A percentile compares a stretch with the other conserved stretches of the same genome.
Conservation (phyloP, 805 yeast species). For the Groenewaldozyma tartarivorans region DNA sequence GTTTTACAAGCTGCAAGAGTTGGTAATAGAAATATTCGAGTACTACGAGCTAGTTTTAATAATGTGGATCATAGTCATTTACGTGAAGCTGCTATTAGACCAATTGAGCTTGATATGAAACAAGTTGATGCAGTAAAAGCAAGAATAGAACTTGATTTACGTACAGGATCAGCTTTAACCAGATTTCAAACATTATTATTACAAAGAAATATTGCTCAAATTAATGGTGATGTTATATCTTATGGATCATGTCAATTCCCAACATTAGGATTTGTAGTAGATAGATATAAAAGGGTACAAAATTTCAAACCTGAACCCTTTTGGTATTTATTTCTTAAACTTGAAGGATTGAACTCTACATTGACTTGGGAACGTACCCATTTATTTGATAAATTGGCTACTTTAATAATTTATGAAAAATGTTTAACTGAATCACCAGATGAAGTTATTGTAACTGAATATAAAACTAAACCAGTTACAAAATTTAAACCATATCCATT, state of each 20-base stretch:
- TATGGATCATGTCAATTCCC: slow-evolving; percentile 97
- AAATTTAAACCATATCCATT: slow-evolving; percentile 82
- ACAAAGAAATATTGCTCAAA: slow-evolving; percentile 25
- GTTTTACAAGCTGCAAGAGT: slow-evolving; percentile 59
- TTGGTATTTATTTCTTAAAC: slow-evolving; percentile 59
- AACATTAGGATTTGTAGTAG: slow-evolving; percentile 92
- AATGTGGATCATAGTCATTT: slow-evolving; percentile 75
- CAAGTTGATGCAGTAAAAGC: slow-evolving; percentile 80
- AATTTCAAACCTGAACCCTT: slow-evolving; percentile 67
- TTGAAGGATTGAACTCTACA: slow-evolving; percentile 25
- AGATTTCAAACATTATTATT: slow-evolving; percentile 53
- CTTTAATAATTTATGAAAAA: slow-evolving; percentile 54
- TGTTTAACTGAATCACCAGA: slow-evolving; percentile 39
- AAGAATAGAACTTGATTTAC: slow-evolving; percentile 75
- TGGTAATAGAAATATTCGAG: slow-evolving; percentile 38
- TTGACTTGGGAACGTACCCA: slow-evolving; percentile 68
- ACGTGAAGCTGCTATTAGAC: slow-evolving; percentile 61
- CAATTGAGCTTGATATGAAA: slow-evolving; percentile 50
- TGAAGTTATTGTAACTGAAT: slow-evolving; percentile 42
- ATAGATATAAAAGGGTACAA: slow-evolving; percentile 68
- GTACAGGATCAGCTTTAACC: slow-evolving; percentile 86
- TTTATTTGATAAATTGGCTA: slow-evolving; percentile 64
- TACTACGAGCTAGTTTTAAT: slow-evolving; percentile 76
- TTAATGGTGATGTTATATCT: slow-evolving; percentile 39
- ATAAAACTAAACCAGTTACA: slow-evolving; percentile 54